Percentiles rank a stretch among this genome's conserved stretches.
Evolutionary conservation across 2,329 filamentous ascomycete species (phyloP).

Genomic region (Colletotrichum caudatum): DNA sequence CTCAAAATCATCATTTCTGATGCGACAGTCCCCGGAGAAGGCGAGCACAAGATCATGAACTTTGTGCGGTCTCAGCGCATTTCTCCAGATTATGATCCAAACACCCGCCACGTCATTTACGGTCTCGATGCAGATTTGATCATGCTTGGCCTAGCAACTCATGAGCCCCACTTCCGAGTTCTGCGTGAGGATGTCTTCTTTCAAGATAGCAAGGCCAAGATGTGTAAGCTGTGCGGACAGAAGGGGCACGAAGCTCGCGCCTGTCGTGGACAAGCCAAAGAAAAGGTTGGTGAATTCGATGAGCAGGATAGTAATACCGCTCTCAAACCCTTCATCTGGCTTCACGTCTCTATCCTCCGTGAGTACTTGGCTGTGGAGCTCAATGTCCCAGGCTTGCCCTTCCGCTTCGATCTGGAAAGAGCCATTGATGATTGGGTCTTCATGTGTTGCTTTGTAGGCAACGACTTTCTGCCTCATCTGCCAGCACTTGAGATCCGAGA

Average conservation of each 20-base stretch:
- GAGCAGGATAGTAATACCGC: conserved; percentile 79
- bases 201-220: conserved; percentile 84
- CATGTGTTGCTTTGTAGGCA: conserved; percentile 98
- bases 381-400: conserved; percentile 82
- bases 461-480: conserved; percentile 97
- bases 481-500: conserved; percentile 98
- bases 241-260: conserved; percentile 90
- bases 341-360: conserved; percentile 90
- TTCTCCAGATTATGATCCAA: conserved; percentile 92
- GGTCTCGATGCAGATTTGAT: conserved; percentile 98
- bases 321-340: conserved; percentile 97
- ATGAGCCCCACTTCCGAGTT: conserved; percentile 97
- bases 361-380: conserved; percentile 95
- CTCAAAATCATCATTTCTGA: conserved; percentile 99
- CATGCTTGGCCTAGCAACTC: conserved; percentile 96
- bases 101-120: conserved; percentile 98
- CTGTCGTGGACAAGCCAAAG: conserved; percentile 83
- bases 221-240: conserved; percentile 91
- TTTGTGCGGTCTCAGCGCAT: conserved; percentile 94
- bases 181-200: conserved; percentile 97
- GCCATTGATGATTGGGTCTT: conserved; percentile 99
- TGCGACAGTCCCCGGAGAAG: conserved; percentile 96
- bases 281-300: conserved; percentile 82
- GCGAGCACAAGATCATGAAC: conserved; percentile 99
- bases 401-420: conserved; percentile 92